Conservation (phyloP, 2,329 filamentous ascomycete genomes). For the Cordyceps pruinosa region DNA sequence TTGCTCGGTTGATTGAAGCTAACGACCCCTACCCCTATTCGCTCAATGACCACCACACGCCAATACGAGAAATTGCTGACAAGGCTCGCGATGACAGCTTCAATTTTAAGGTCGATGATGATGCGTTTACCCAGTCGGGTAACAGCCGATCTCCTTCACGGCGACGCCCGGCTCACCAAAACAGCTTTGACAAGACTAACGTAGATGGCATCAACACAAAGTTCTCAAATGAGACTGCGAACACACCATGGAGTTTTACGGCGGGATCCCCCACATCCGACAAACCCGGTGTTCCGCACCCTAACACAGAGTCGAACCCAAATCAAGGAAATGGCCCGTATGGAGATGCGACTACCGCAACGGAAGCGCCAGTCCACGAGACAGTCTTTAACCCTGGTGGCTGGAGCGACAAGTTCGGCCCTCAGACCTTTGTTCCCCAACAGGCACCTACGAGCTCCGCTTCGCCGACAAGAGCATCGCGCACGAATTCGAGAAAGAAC, state of each 20-base stretch:
- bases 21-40: background rate
- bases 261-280: slow-evolving; percentile 35
- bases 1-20: slow-evolving; percentile 20
- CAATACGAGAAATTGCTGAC: slow-evolving; percentile 26
- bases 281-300: slow-evolving; percentile 24
- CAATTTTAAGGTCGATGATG: slow-evolving; percentile 38
- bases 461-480: slow-evolving; percentile 38
- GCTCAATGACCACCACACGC: background rate
- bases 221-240: slow-evolving; percentile 45
- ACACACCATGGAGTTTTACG: slow-evolving; percentile 43
- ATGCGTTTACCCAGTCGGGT: slow-evolving; percentile 25
- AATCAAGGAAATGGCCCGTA: background rate
- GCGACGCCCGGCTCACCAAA: slow-evolving; percentile 27
- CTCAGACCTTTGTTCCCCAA: slow-evolving; percentile 47
- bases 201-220: slow-evolving; percentile 56
- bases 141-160: background rate
- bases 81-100: slow-evolving; percentile 38
- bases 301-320: background rate
- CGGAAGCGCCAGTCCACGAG: slow-evolving; percentile 13
- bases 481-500: slow-evolving; percentile 49
- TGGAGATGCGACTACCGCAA: background rate
- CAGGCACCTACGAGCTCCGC: slow-evolving; percentile 30
- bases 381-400: slow-evolving; percentile 43
- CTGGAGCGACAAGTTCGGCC: slow-evolving; percentile 48
- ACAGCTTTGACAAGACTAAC: slow-evolving; percentile 42